phyloP scores from a whole-genome alignment of 2,329 filamentous ascomycete species.

The Cladosporium cucumerinum region DNA sequence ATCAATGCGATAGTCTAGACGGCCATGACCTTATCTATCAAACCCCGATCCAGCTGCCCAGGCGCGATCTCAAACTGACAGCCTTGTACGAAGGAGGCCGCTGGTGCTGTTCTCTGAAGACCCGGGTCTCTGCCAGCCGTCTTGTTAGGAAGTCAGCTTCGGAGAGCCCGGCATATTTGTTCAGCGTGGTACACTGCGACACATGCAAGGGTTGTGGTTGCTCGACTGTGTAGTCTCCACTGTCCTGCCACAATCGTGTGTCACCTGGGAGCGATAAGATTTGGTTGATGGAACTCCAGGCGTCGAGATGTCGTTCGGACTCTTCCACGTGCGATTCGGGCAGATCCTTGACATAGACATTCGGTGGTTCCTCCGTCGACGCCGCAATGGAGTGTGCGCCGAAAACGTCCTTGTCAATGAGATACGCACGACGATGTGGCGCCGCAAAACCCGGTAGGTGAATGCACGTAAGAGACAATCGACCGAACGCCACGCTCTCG shows the following conservation, averaged over 20 bases:
- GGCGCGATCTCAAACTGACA: neutral
- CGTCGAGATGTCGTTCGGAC: neutral
- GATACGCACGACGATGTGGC: slow-evolving; percentile 11
- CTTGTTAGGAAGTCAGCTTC: neutral
- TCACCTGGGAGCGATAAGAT: neutral
- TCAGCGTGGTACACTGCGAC: neutral
- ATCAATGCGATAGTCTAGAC: neutral
- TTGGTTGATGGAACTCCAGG: slow-evolving; percentile 6
- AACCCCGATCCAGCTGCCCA: neutral
- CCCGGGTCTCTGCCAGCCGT: neutral
- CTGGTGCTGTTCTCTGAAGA: neutral
- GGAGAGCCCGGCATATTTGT: neutral
- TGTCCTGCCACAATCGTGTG: slow-evolving; percentile 5
- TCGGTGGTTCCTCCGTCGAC: neutral
- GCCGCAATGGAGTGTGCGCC: slow-evolving; percentile 10
- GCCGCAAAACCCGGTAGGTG: slow-evolving; percentile 10
- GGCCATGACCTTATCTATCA: neutral
- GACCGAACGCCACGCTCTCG: neutral
- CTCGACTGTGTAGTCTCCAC: neutral
- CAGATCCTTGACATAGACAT: neutral
- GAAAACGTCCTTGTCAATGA: slow-evolving; percentile 11
- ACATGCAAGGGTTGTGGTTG: neutral
- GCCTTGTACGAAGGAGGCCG: neutral
- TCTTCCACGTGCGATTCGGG: neutral
- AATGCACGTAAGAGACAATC: slow-evolving; percentile 1